Evolutionary conservation across 164 flowering plant genomes (phyloP).

Genomic region (Taxillus chinensis): DNA sequence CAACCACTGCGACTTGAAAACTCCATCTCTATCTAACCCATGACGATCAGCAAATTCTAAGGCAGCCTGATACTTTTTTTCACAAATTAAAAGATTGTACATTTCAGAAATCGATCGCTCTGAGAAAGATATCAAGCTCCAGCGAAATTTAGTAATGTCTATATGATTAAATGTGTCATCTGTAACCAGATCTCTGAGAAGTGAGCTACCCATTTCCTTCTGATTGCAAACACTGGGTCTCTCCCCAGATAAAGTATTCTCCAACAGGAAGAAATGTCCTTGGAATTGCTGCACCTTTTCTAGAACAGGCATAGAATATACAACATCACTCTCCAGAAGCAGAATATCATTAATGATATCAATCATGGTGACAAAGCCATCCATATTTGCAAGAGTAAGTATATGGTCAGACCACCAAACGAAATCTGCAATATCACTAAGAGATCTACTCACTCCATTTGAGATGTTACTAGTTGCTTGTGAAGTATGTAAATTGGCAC

Average conservation of each 20-base stretch:
- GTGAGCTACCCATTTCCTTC: slow-evolving; percentile 15
- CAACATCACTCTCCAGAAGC: slow-evolving; percentile 31
- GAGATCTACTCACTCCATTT: slow-evolving; percentile 12
- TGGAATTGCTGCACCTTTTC: slow-evolving; percentile 39
- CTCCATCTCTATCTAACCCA: slow-evolving; percentile 68
- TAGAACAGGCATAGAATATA: slow-evolving; percentile 49
- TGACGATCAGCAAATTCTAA: slow-evolving; percentile 59
- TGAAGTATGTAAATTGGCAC: slow-evolving; percentile 15
- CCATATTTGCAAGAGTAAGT: slow-evolving; percentile 46
- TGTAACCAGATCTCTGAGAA: slow-evolving; percentile 14
- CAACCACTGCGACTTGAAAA: slow-evolving; percentile 84
- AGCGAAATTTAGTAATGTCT: slow-evolving; percentile 28
- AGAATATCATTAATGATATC: slow-evolving; percentile 34
- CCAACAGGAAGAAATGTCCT: slow-evolving; percentile 66
- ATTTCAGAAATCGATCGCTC: slow-evolving; percentile 64
- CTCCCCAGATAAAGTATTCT: slow-evolving; percentile 23
- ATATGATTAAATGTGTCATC: slow-evolving; percentile 21
- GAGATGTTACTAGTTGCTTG: slow-evolving; percentile 8
- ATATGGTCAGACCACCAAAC: slow-evolving; percentile 89
- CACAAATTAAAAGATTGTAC: slow-evolving; percentile 53
- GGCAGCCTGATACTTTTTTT: slow-evolving; percentile 54
- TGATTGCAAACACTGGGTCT: slow-evolving; percentile 13
- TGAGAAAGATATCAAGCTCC: slow-evolving; percentile 66
- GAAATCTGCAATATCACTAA: slow-evolving; percentile 51
- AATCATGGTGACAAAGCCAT: slow-evolving; percentile 53